phyloP scores from a whole-genome alignment of 306 rosid species.

The Cucurbita moschata region DNA sequence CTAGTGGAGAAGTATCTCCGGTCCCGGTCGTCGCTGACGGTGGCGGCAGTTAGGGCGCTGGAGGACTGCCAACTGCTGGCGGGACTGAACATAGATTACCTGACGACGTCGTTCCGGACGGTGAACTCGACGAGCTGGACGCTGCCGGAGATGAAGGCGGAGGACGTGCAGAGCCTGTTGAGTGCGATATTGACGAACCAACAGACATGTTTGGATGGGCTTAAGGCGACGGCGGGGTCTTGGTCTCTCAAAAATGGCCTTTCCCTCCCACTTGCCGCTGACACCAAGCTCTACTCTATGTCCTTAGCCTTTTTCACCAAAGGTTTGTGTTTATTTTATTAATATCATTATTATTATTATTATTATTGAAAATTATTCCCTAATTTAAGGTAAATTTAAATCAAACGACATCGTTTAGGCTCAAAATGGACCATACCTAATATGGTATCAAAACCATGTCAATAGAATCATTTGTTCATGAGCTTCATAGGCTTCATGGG shows the following conservation, averaged over 20 bases:
- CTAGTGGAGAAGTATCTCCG: conserved; percentile 30
- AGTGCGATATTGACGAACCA: conserved; percentile 71
- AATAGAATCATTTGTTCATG: too few species aligned
- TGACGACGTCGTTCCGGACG: conserved; percentile 29
- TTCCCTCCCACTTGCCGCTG: conserved; percentile 40
- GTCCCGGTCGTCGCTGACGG: conserved; percentile 19
- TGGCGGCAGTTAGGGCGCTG: conserved; percentile 42
- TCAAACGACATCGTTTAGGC: too few species aligned
- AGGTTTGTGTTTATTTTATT: conserved; percentile 4
- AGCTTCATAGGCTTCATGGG: too few species aligned
- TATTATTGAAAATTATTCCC: too few species aligned
- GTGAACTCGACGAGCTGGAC: conserved; percentile 22
- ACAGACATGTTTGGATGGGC: conserved; percentile 72
- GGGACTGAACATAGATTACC: conserved; percentile 50
- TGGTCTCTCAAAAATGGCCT: conserved; percentile 51
- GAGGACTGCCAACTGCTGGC: conserved; percentile 53
- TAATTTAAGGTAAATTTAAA: too few species aligned
- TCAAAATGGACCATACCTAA: too few species aligned
- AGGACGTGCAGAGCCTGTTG: conserved; percentile 42
- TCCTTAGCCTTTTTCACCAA: conserved; percentile 54
- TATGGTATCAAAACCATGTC: too few species aligned
- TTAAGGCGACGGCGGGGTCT: conserved; percentile 50
- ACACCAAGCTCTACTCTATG: conserved; percentile 66
- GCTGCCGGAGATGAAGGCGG: conserved; percentile 41
- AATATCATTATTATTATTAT: too few species aligned